Conservation (phyloP, 2,329 filamentous ascomycete species). For the Paecilomyces formosus region DNA sequence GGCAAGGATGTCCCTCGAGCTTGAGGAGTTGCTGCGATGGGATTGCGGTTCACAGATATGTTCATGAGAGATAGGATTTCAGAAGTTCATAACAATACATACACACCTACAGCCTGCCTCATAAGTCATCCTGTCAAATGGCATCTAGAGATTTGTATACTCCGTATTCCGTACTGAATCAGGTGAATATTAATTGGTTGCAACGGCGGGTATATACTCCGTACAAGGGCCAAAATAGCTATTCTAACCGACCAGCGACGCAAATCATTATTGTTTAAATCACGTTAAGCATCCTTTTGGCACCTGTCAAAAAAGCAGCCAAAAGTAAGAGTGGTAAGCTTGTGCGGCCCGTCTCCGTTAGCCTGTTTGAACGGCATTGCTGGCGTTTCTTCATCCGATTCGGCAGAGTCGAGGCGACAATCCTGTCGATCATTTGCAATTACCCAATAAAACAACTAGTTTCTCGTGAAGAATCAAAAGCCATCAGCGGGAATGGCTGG, state of each 20-base stretch:
- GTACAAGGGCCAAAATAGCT: not conserved
- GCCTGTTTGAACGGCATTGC: not conserved
- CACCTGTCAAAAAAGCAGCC: not conserved
- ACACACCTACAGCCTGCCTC: not conserved
- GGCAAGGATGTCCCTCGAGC: not conserved
- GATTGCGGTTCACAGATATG: not conserved
- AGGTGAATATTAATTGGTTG: not conserved
- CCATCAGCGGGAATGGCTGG: not conserved
- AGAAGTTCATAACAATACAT: not conserved
- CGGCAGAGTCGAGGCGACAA: not conserved
- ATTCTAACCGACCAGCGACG: not conserved
- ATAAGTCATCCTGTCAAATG: not conserved
- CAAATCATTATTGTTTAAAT: not conserved
- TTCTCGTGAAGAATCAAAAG: not conserved
- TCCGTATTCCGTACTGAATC: not conserved
- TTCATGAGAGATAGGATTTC: not conserved
- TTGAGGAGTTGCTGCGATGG: not conserved
- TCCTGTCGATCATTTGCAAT: not conserved
- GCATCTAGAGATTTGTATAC: not conserved
- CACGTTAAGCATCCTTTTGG: not conserved
- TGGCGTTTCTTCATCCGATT: not conserved
- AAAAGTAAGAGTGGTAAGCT: not conserved
- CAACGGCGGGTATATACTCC: not conserved
- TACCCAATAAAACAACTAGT: not conserved
- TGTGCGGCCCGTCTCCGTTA: not conserved